Evolutionary conservation across 2,329 filamentous ascomycete genomes (phyloP).

Genomic region (Penicillium brevicompactum): DNA sequence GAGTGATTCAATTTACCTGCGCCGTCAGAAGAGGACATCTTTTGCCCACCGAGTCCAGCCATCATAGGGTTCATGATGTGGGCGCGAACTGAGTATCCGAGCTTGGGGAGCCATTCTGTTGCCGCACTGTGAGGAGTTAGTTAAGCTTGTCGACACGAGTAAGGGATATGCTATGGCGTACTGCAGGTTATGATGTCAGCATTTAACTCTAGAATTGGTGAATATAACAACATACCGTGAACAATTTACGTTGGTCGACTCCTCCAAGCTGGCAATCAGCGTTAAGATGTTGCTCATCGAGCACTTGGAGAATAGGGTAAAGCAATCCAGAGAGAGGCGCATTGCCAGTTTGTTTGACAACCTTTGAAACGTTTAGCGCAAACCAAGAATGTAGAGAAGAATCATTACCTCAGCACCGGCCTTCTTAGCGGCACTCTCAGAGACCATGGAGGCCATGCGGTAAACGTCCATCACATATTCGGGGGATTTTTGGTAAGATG

Average conservation of each 20-base stretch:
- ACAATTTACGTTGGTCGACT: background rate
- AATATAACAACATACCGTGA: background rate
- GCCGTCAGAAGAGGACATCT: slow-evolving; percentile 77
- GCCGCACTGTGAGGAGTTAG: slow-evolving; percentile 52
- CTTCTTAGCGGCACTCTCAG: slow-evolving; percentile 79
- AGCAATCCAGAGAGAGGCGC: slow-evolving; percentile 49
- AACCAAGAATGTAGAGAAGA: background rate
- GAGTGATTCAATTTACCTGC: slow-evolving; percentile 21
- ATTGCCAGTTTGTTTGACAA: slow-evolving; percentile 89
- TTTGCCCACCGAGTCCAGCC: slow-evolving; percentile 76
- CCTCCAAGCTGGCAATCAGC: slow-evolving; percentile 89
- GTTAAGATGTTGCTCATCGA: slow-evolving; percentile 87
- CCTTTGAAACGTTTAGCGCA: slow-evolving; percentile 30
- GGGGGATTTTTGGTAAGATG: slow-evolving; percentile 69
- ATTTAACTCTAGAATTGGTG: background rate
- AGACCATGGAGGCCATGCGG: slow-evolving; percentile 61
- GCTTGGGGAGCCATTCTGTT: slow-evolving; percentile 78
- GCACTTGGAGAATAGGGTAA: slow-evolving; percentile 80
- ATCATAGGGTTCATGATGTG: slow-evolving; percentile 88
- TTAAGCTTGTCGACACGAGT: too few relatives aligned
- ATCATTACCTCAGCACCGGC: slow-evolving; percentile 71
- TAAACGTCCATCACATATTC: slow-evolving; percentile 88
- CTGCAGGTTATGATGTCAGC: too few relatives aligned
- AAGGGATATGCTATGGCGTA: too few relatives aligned
- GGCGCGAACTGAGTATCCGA: slow-evolving; percentile 76